Conservation (phyloP, 176 grass and related monocot species). For the Canna indica region DNA sequence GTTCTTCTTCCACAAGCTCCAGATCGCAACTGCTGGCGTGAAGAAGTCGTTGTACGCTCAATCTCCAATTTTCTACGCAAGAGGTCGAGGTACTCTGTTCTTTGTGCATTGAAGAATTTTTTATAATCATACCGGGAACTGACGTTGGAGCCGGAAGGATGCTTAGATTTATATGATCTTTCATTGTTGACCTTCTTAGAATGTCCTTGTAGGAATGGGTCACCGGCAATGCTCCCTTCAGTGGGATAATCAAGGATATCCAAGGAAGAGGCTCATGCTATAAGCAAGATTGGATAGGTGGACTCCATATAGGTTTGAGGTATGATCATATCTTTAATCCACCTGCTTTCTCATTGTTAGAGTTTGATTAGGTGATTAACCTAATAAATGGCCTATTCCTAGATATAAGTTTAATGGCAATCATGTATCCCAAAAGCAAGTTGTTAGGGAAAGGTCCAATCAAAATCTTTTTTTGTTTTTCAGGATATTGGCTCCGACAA, state of each 20-base stretch:
- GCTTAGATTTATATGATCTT: too few relatives aligned
- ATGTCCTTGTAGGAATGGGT: conserved; percentile 33
- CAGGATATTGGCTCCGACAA: conserved; percentile 85
- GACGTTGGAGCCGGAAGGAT: too few relatives aligned
- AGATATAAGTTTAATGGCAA: too few relatives aligned
- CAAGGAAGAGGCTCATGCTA: conserved; percentile 63
- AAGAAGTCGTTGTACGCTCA: too few relatives aligned
- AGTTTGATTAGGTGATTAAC: neutral
- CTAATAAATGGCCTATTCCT: neutral
- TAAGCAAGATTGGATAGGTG: conserved; percentile 60
- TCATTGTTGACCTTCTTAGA: neutral
- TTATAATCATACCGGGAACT: too few relatives aligned
- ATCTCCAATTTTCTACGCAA: too few relatives aligned
- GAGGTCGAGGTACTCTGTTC: too few relatives aligned
- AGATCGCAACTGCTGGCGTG: too few relatives aligned
- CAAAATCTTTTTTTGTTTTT: neutral
- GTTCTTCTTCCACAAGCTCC: too few relatives aligned
- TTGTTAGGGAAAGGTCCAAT: too few relatives aligned
- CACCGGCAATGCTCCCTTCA: conserved; percentile 27
- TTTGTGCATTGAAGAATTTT: too few relatives aligned
- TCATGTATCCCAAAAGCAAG: neutral
- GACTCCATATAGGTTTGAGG: conserved; percentile 47
- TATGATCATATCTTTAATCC: neutral
- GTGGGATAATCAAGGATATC: conserved; percentile 48
- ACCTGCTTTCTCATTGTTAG: too few relatives aligned